Evolutionary conservation across 75 land plant species (phyloP).

Genomic region (Picea sitchensis): DNA sequence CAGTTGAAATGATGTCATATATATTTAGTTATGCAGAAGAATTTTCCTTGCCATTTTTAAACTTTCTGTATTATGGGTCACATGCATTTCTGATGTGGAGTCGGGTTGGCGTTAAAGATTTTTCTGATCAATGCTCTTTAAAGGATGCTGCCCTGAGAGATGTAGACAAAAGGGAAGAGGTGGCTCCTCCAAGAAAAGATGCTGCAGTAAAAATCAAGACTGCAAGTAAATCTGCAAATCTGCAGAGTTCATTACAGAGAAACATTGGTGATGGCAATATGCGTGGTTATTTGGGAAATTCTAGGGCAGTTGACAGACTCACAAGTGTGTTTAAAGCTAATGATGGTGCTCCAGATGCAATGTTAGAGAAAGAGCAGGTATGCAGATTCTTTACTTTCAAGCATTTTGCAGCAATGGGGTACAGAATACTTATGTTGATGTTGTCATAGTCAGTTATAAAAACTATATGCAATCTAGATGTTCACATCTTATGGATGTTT

Average conservation of each 20-base stretch:
- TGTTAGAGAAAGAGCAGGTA: constrained; percentile 92
- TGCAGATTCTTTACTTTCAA: neutral
- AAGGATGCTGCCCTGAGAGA: constrained; percentile 43
- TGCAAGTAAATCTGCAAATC: neutral
- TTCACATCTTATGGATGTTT: constrained; percentile 7
- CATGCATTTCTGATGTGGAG: neutral
- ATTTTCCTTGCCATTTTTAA: constrained; percentile 5
- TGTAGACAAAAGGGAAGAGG: constrained; percentile 16
- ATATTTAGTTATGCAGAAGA: neutral
- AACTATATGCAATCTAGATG: neutral
- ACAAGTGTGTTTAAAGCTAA: constrained; percentile 32
- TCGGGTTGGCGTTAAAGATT: constrained; percentile 4
- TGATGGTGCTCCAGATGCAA: constrained; percentile 62
- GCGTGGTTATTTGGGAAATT: constrained; percentile 12
- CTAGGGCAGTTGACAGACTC: constrained; percentile 20
- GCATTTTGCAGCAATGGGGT: neutral
- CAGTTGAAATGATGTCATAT: neutral
- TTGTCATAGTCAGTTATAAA: neutral
- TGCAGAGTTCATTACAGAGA: neutral
- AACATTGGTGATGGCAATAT: neutral
- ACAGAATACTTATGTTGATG: neutral
- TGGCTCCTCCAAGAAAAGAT: constrained; percentile 12
- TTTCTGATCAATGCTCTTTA: neutral
- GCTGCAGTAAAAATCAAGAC: constrained; percentile 3
- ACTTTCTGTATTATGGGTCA: neutral